phyloP scores from a whole-genome alignment of 1,139 yeast genomes.

The Zhuliangozyma blackwelliae region DNA sequence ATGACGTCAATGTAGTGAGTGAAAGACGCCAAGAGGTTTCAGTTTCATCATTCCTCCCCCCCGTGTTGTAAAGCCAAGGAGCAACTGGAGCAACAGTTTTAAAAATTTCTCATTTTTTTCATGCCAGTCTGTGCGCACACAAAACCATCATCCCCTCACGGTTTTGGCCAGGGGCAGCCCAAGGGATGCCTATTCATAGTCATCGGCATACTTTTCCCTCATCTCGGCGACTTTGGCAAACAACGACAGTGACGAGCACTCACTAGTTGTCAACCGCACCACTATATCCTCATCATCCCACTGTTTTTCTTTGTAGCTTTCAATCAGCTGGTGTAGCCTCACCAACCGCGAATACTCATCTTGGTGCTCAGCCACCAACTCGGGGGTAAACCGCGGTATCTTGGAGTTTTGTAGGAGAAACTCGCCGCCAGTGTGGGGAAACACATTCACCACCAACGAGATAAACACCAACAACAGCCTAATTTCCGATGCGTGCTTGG shows the following conservation, averaged over 20 bases:
- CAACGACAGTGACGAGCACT: background rate
- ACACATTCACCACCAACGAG: slow-evolving; percentile 26
- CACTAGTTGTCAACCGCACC: slow-evolving; percentile 39
- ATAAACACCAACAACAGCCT: slow-evolving; percentile 27
- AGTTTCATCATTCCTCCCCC: too few relatives aligned
- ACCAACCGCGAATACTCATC: slow-evolving; percentile 20
- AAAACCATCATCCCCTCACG: too few relatives aligned
- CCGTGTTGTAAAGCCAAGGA: too few relatives aligned
- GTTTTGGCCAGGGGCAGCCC: too few relatives aligned
- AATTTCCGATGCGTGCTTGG: slow-evolving; percentile 17
- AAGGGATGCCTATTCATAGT: slow-evolving; percentile 22
- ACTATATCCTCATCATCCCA: slow-evolving; percentile 43
- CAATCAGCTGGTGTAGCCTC: slow-evolving; percentile 22
- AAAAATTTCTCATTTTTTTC: too few relatives aligned
- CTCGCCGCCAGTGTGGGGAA: slow-evolving; percentile 35
- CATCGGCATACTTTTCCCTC: slow-evolving; percentile 25
- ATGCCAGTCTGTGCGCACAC: too few relatives aligned
- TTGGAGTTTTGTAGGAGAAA: slow-evolving; percentile 39
- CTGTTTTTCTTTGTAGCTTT: slow-evolving; percentile 29
- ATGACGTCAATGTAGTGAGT: too few relatives aligned
- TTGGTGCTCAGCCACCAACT: slow-evolving; percentile 19
- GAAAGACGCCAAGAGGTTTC: too few relatives aligned
- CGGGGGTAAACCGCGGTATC: slow-evolving; percentile 34
- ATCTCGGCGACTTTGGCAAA: slow-evolving; percentile 24
- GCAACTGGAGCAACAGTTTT: too few relatives aligned